Percentiles rank a stretch among this genome's conserved stretches.
phyloP scores from a whole-genome alignment of 2,329 filamentous ascomycete species.

The Metarhizium anisopliae region DNA sequence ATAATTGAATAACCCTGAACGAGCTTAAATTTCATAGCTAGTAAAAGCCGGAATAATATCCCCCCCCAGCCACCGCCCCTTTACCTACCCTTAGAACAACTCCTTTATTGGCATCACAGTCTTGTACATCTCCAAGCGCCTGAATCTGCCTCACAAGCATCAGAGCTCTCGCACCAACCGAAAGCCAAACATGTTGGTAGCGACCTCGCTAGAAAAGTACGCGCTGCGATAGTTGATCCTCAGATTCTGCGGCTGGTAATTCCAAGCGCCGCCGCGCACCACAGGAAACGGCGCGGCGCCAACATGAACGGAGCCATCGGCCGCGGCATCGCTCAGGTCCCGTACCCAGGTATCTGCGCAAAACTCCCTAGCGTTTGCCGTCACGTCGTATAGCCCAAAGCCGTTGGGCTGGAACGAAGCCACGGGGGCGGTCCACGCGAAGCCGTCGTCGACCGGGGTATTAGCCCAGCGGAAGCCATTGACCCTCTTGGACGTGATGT shows the following conservation, averaged over 20 bases:
- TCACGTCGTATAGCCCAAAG: slow-evolving; percentile 9
- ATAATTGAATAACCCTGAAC: too few relatives aligned
- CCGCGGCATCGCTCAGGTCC: neutral
- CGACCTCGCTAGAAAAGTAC: slow-evolving; percentile 7
- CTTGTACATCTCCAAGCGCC: too few relatives aligned
- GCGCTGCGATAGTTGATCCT: slow-evolving; percentile 9
- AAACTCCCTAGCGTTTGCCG: slow-evolving; percentile 9
- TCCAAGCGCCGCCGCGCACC: slow-evolving; percentile 9
- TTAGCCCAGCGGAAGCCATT: slow-evolving; percentile 8
- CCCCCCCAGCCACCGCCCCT: too few relatives aligned
- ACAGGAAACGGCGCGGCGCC: slow-evolving; percentile 7
- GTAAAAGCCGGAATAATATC: too few relatives aligned
- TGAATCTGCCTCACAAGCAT: neutral
- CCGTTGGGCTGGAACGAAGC: slow-evolving; percentile 9
- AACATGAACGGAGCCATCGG: slow-evolving; percentile 5
- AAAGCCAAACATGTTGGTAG: slow-evolving; percentile 9
- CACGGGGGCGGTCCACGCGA: slow-evolving; percentile 7
- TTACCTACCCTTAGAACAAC: too few relatives aligned
- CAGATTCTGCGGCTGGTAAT: slow-evolving; percentile 7
- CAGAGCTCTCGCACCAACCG: slow-evolving; percentile 7
- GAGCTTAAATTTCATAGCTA: too few relatives aligned
- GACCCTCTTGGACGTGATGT: slow-evolving; percentile 1
- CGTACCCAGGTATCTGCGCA: slow-evolving; percentile 6
- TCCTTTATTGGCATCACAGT: too few relatives aligned
- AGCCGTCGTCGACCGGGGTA: slow-evolving; percentile 5